These are phyloP conservation scores for Spathaspora passalidarum DNA, from an alignment of 805 yeast genomes.

Conservation along the genomic window DNA sequence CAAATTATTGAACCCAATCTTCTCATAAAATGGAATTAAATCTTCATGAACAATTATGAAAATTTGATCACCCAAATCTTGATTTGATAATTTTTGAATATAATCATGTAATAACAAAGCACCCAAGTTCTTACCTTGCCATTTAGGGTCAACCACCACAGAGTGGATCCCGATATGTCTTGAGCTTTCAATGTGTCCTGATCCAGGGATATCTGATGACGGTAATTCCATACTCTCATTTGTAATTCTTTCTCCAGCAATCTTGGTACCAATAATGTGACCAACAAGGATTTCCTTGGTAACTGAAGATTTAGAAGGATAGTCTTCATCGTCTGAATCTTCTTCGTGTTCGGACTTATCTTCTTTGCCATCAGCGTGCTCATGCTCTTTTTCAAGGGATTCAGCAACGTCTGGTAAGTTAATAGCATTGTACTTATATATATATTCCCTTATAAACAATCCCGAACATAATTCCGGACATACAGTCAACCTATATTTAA, in stretches of 20 bases:
- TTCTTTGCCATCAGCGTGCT: constrained; percentile 19
- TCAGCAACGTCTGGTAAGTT: constrained; percentile 41
- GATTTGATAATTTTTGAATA: constrained; percentile 84
- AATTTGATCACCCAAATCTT: constrained; percentile 77
- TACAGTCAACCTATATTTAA: constrained; percentile 62
- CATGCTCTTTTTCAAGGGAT: constrained; percentile 25
- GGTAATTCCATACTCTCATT: constrained; percentile 63
- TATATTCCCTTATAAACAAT: constrained; percentile 71
- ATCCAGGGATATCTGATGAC: constrained; percentile 38
- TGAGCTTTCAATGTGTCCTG: constrained; percentile 77
- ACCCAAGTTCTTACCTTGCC: constrained; percentile 80
- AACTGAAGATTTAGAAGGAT: constrained; percentile 49
- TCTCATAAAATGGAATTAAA: constrained; percentile 72
- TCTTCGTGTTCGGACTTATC: constrained; percentile 22
- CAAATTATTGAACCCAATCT: constrained; percentile 70
- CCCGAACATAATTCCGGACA: constrained; percentile 95
- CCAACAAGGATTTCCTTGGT: constrained; percentile 69
- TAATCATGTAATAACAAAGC: constrained; percentile 82
- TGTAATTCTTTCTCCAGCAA: constrained; percentile 46
- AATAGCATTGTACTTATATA: constrained; percentile 39
- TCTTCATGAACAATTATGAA: constrained; percentile 69
- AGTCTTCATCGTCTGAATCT: constrained; percentile 31
- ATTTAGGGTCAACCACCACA: constrained; percentile 70
- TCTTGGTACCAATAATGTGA: constrained; percentile 78
- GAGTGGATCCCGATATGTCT: constrained; percentile 78